These are phyloP conservation scores for Paecilomyces fulvus DNA, from an alignment of 2,329 filamentous ascomycete genomes.

Conservation along the genomic window DNA sequence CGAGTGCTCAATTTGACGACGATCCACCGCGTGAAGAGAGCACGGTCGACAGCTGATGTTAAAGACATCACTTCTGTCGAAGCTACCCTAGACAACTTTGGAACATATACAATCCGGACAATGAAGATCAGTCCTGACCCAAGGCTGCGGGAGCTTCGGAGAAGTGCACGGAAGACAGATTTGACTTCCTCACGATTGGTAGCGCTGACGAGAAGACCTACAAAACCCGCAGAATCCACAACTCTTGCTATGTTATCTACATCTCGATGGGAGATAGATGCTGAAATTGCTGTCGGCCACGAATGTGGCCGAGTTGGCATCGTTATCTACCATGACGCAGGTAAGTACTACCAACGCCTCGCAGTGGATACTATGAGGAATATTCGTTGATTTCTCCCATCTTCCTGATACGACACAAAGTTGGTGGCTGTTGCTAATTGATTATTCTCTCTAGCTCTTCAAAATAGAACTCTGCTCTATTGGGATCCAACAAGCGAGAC, in stretches of 20 bases:
- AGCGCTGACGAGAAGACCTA: not conserved
- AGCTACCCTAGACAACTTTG: slow-evolving; percentile 10
- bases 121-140: slow-evolving; percentile 29
- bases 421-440: not conserved
- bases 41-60: slow-evolving; percentile 26
- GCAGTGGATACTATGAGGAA: not conserved
- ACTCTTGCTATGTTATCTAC: slow-evolving; percentile 8
- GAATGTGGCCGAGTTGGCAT: slow-evolving; percentile 20
- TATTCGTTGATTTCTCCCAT: not conserved
- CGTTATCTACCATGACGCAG: slow-evolving; percentile 17
- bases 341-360: slow-evolving; percentile 4
- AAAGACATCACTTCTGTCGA: slow-evolving; percentile 37
- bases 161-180: slow-evolving; percentile 6
- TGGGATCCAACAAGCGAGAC: slow-evolving; percentile 33
- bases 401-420: not conserved
- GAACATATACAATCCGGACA: slow-evolving; percentile 35
- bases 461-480: slow-evolving; percentile 28
- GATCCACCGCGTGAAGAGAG: slow-evolving; percentile 26
- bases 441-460: slow-evolving; percentile 14
- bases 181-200: slow-evolving; percentile 3
- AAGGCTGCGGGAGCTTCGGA: slow-evolving; percentile 20
- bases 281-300: slow-evolving; percentile 17
- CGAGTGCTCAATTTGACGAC: slow-evolving; percentile 36
- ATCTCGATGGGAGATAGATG: slow-evolving; percentile 17
- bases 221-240: not conserved